Percentiles rank a stretch among this genome's conserved stretches.
Evolutionary conservation across 495 filamentous ascomycete species (phyloP).

Genomic region (Penicillium chermesinum): DNA sequence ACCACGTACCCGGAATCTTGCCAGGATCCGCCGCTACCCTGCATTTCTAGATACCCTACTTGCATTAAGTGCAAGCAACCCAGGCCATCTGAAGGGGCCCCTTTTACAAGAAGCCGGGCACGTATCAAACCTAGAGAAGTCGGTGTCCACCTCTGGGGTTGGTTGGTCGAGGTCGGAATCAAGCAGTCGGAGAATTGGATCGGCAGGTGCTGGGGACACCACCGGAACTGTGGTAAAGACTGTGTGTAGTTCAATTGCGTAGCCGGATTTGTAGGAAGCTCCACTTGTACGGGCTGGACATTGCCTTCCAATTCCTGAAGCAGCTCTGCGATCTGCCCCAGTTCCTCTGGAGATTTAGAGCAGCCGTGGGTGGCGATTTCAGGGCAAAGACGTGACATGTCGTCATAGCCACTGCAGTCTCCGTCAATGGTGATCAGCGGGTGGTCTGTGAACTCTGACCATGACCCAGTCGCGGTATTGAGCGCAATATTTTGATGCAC

Average conservation of each 20-base stretch:
- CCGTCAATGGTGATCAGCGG: constrained; percentile 26
- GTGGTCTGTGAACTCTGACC: constrained; percentile 18
- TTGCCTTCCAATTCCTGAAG: constrained; percentile 34
- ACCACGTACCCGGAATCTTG: constrained; percentile 33
- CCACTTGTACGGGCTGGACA: background rate
- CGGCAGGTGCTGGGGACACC: constrained; percentile 28
- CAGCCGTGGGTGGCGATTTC: constrained; percentile 28
- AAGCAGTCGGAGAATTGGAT: constrained; percentile 22
- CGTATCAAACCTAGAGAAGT: constrained; percentile 30
- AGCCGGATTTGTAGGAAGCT: constrained; percentile 1
- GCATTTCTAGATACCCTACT: constrained; percentile 30
- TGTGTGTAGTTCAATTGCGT: background rate
- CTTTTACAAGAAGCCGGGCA: constrained; percentile 16
- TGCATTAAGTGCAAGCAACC: constrained; percentile 30
- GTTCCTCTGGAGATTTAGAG: constrained; percentile 25
- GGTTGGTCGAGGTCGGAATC: constrained; percentile 7
- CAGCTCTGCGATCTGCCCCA: constrained; percentile 22
- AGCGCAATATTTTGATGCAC: constrained; percentile 6
- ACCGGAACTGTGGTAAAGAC: constrained; percentile 21
- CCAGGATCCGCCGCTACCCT: constrained; percentile 16
- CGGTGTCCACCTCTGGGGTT: constrained; percentile 10
- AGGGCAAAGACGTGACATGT: constrained; percentile 22
- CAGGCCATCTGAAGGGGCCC: constrained; percentile 10
- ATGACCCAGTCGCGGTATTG: constrained; percentile 16
- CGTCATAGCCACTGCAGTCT: constrained; percentile 23